Base-by-base conservation (phyloP, 768 basidiomycete genomes). In the Sporobolomyces roseus region DNA sequence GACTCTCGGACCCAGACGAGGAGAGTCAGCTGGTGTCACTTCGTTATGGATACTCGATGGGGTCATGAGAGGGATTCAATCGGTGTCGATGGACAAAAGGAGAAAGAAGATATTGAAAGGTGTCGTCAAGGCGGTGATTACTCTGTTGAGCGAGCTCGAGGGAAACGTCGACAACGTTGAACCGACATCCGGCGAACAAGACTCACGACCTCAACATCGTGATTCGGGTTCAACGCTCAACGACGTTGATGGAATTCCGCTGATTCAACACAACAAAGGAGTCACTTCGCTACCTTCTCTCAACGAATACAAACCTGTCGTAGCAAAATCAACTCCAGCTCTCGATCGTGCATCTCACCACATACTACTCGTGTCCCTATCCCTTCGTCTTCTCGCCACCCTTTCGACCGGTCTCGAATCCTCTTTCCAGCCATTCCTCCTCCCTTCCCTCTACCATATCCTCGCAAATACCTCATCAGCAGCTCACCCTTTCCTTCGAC, bases 31-130 rank as follows among this genome's bases (percentile, higher is more conserved):
- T 30, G 83, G 85, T 23, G 84, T 86, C 1, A 83, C 88, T 0
- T 91, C 91, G 4, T 80, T 93, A 29, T 97, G 92, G 92, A 88
- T 90, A 71, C 87, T 89, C 3, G 84, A 84, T 66, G 83, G 85
- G 33, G 76, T 97, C 0, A 76, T 97, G 65, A 87, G 90, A 74
- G 93, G 94, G 3, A 80, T 87, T 12, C 81, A 84, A 0, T 79
- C 23, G 6, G n/a, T 10, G n/a, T 13, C 14, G 19, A 33, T 33
- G 9, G 52, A 46, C 14, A 61, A 54, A 51, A 25, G 30, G 41
- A 36, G 55, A 52, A 63, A 45, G 36, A 32, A 66, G 52, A 51
- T 56, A 29, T 29, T 74, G 2, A 66, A 53, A 54, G 33, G 48
- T 4, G 49, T 69, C 30, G 61, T 43, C 10, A 36, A 45, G 30